Conservation (phyloP, 768 basidiomycete species). For the Paxillus involutus region DNA sequence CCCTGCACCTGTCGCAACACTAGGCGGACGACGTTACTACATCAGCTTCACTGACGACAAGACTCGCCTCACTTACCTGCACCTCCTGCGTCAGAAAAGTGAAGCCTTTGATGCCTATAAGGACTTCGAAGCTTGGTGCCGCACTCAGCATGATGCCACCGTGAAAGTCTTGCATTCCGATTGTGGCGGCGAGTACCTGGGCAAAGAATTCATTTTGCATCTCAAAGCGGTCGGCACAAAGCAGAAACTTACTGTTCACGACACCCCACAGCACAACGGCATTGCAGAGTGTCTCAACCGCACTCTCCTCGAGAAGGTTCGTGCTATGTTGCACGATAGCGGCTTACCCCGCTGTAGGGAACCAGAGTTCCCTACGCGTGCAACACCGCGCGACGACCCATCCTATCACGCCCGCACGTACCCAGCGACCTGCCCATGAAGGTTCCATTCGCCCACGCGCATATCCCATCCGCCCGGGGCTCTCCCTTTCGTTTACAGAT, state of each 20-base stretch:
- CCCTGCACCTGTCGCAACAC: slow-evolving; percentile 21
- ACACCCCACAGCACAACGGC: slow-evolving; percentile 27
- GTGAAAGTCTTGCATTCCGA: slow-evolving; percentile 22
- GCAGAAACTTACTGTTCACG: slow-evolving; percentile 12
- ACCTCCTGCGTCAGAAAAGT: neutral
- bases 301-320: slow-evolving; percentile 5
- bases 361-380: too few relatives aligned
- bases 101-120: slow-evolving; percentile 1
- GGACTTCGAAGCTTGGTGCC: too few relatives aligned
- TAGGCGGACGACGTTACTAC: slow-evolving; percentile 10
- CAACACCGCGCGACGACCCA: too few relatives aligned
- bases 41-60: slow-evolving; percentile 24
- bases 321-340: neutral
- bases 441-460: too few relatives aligned
- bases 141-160: neutral
- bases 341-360: neutral
- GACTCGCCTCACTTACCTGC: neutral
- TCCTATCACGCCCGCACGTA: too few relatives aligned
- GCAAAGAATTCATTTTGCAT: slow-evolving; percentile 11
- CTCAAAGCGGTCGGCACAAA: slow-evolving; percentile 12
- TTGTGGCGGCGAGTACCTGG: slow-evolving; percentile 22
- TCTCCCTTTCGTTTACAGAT: too few relatives aligned
- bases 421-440: too few relatives aligned
- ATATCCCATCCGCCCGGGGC: too few relatives aligned
- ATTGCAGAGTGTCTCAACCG: slow-evolving; percentile 16